phyloP scores from a whole-genome alignment of 805 yeast species.

The Ogataea glucozyma region DNA sequence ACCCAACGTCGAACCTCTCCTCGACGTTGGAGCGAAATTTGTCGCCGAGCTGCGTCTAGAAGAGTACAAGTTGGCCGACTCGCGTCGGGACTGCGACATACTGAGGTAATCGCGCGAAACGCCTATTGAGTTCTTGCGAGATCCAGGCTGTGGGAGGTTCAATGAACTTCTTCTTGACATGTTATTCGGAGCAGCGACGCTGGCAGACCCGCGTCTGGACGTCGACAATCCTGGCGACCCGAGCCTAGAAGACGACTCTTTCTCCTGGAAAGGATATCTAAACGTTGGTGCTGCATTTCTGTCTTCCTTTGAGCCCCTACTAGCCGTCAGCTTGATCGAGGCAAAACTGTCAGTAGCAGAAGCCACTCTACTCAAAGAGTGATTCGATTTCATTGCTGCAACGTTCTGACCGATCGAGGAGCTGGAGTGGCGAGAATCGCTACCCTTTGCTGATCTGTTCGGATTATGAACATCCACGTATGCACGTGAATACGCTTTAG shows the following conservation, averaged over 20 bases:
- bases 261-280: slow-evolving; percentile 70
- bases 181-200: slow-evolving; percentile 30
- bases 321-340: slow-evolving; percentile 11
- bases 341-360: slow-evolving; percentile 15
- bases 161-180: slow-evolving; percentile 23
- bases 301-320: slow-evolving; percentile 20
- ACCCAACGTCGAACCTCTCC: slow-evolving; percentile 24
- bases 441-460: background rate
- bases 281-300: slow-evolving; percentile 49
- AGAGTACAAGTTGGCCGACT: slow-evolving; percentile 17
- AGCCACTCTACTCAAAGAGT: slow-evolving; percentile 6
- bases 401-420: background rate
- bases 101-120: slow-evolving; percentile 21
- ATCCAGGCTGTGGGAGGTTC: slow-evolving; percentile 4
- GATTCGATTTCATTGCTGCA: slow-evolving; percentile 1
- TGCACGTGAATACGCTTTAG: slow-evolving; percentile 66
- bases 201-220: slow-evolving; percentile 38
- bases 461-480: slow-evolving; percentile 34
- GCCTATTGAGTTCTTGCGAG: slow-evolving; percentile 21
- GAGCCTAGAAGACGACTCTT: slow-evolving; percentile 19
- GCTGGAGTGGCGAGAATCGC: too few species aligned
- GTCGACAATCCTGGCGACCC: slow-evolving; percentile 19
- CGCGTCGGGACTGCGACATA: slow-evolving; percentile 23
- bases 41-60: slow-evolving; percentile 23
- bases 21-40: slow-evolving; percentile 11